phyloP scores from a whole-genome alignment of 192 early-diverging fungal species.

The Coemansia sp. region DNA sequence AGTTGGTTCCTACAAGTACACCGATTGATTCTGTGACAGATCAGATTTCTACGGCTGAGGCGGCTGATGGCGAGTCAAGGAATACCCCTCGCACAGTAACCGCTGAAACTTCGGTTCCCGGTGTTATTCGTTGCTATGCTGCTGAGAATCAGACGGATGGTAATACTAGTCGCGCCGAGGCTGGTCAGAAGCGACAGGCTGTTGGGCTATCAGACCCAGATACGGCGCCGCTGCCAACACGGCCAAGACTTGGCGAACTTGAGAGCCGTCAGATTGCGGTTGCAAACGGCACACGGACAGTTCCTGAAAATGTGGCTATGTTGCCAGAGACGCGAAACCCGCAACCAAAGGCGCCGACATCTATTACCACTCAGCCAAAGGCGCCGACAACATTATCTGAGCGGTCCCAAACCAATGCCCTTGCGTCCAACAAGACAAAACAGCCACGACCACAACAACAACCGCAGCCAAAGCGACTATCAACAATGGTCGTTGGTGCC shows the following conservation, averaged over 20 bases:
- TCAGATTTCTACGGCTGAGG: not conserved
- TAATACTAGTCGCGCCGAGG: too few relatives aligned
- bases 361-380: too few relatives aligned
- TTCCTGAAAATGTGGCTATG: not conserved
- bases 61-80: not conserved
- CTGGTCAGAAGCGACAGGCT: conserved; percentile 8
- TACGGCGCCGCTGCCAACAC: not conserved
- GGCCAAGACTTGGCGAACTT: not conserved
- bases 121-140: conserved; percentile 24
- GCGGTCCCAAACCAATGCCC: not conserved
- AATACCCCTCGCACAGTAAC: not conserved
- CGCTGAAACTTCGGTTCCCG: conserved; percentile 16
- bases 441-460: not conserved
- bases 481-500: conserved; percentile 20
- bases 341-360: not conserved
- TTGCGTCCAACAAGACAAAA: not conserved
- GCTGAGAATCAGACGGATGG: not conserved
- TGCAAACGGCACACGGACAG: not conserved
- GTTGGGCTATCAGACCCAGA: not conserved
- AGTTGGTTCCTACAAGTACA: not conserved
- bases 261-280: not conserved
- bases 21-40: not conserved
- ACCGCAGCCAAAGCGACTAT: conserved; percentile 17
- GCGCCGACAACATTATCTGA: not conserved
- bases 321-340: not conserved